Percentiles rank a stretch among this genome's conserved stretches.
Evolutionary conservation across 257 asterid genomes (phyloP).

Genomic region (Nicotiana sylvestris): DNA sequence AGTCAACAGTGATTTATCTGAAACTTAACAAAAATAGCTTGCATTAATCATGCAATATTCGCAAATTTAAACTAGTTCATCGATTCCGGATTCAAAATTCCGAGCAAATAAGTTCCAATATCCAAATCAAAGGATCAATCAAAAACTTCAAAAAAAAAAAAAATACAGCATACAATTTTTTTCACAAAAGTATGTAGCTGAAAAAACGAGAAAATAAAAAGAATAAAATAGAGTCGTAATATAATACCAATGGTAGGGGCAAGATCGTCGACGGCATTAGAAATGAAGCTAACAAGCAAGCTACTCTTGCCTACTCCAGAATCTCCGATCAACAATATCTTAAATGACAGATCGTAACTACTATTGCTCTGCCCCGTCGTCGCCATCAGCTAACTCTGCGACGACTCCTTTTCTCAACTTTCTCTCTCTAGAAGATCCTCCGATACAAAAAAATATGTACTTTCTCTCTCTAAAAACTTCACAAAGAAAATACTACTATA

Average conservation of each 20-base stretch:
- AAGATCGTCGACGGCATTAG: slow-evolving; percentile 13
- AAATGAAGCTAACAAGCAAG: slow-evolving; percentile 17
- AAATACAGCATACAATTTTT: neutral
- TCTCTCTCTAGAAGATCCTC: neutral
- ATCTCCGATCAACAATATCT: slow-evolving; percentile 21
- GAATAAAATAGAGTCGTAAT: neutral
- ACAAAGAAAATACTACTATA: neutral
- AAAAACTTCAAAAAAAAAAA: no score
- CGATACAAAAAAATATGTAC: neutral
- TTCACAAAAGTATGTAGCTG: neutral
- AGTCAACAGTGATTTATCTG: no score
- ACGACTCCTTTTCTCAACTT: neutral
- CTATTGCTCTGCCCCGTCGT: slow-evolving; percentile 3
- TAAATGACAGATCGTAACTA: slow-evolving; percentile 16
- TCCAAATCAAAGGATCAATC: neutral
- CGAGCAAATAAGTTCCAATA: neutral
- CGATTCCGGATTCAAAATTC: neutral
- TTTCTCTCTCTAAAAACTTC: neutral
- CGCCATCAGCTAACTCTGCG: neutral
- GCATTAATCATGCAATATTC: no score
- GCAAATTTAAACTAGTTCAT: no score
- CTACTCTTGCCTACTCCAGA: slow-evolving; percentile 22
- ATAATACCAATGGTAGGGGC: slow-evolving; percentile 16
- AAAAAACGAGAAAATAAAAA: neutral
- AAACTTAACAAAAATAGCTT: no score